Base-by-base conservation (phyloP, 2,329 filamentous ascomycete species). In the Trichophyton verrucosum region DNA sequence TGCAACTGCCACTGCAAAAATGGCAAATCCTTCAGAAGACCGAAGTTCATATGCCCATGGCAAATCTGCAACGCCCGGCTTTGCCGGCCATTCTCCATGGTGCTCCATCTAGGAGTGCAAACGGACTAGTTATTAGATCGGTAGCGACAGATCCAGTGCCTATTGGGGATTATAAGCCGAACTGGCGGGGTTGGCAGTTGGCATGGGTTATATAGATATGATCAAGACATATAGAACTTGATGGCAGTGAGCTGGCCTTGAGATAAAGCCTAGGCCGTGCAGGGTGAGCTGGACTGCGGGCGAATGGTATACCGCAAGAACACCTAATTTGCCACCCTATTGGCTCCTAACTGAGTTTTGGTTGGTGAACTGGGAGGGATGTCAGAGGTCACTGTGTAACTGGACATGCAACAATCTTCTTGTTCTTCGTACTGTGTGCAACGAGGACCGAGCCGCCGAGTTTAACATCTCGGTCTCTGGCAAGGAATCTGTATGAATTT, bases 1-100 rank as follows among this genome's bases (percentile, higher is more conserved):
- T 24, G 42, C 57, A 36, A 59, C 57, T 13, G 57, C 57, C 5
- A 59, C 57, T 4, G 57, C 57, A 49, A 59, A 59, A 22, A 59
- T 38, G 15, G 44, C 46, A 27, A 59, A 59, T 36, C 57, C 30
- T 44, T 59, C 57, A 30, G 57, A 59, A 2, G 57, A 46, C 17
- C 57, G 40, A 36, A 59, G 57, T 13, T 49, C 42, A 27, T 59
- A 49, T 11, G 57, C 57, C 57, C 57, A 59, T 44, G 40, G n/a
- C 40, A 30, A 33, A 36, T 44, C 38, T 17, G 33, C 15, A 3
- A 22, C 27, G 27, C 27, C 15, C n/a, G 30, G 51, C 27, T 55
- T 55, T 24, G 3, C 24, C 15, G 51, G 27, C 51, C 15, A 55
- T 36, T 55, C 51, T 8, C 13, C 51, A 11, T 55, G 24, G n/a